A percentile compares a stretch with the other conserved stretches of the same genome.
These are phyloP conservation scores for Chenopodium album DNA, from an alignment of 148 eudicot species.

Conservation along the genomic window DNA sequence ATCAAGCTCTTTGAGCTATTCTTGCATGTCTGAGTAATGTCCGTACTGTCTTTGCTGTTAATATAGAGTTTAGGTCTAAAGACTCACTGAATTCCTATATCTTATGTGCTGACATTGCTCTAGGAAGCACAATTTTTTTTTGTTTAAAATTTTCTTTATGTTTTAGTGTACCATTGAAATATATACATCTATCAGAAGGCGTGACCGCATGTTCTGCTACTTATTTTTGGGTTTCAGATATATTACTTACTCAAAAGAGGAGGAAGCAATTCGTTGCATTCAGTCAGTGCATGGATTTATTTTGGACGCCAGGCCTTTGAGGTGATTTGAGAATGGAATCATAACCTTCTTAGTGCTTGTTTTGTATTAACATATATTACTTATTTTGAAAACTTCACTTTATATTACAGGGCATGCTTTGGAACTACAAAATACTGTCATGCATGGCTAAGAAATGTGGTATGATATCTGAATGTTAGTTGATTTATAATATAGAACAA, in stretches of 20 bases:
- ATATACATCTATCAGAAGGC: neutral
- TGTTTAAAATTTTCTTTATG: neutral
- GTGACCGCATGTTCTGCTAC: neutral
- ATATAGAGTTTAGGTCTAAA: neutral
- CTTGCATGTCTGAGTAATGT: neutral
- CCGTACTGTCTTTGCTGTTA: neutral
- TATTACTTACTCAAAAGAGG: conserved; percentile 93
- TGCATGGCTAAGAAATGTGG: conserved; percentile 92
- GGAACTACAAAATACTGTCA: conserved; percentile 99
- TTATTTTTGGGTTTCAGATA: conserved; percentile 49
- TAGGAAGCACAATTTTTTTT: neutral
- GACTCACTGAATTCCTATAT: neutral
- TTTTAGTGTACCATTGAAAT: neutral
- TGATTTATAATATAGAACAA: neutral
- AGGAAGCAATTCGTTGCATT: conserved; percentile 92
- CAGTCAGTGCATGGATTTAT: conserved; percentile 89
- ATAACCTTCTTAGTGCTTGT: neutral
- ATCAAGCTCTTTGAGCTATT: neutral
- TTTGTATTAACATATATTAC: neutral
- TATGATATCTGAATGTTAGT: conserved; percentile 31
- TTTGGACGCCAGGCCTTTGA: conserved; percentile 75
- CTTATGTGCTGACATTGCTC: neutral
- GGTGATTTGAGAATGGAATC: conserved; percentile 35
- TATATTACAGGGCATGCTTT: conserved; percentile 78
- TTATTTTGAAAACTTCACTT: neutral